Conservation (phyloP, 2,329 filamentous ascomycete species). For the Grosmannia serpens region DNA sequence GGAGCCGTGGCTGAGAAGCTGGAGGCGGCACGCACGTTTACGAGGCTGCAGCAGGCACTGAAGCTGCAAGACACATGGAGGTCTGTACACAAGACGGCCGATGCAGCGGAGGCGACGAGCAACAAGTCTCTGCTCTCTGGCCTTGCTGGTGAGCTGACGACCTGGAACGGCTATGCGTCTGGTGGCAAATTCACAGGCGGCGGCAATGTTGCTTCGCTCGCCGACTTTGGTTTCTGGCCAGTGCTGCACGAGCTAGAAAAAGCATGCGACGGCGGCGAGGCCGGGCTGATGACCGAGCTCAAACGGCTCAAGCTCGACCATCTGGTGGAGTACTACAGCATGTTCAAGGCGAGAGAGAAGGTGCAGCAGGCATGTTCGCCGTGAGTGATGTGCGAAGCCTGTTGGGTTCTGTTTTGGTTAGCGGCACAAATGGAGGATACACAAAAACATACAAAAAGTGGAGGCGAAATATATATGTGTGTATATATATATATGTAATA, state of each 20-base stretch:
- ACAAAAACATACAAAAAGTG: too few species aligned
- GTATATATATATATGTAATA: too few species aligned
- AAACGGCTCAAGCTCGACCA: slow-evolving; percentile 14
- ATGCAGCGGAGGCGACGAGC: not conserved
- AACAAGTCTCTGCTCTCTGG: slow-evolving; percentile 1
- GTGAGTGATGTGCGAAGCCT: not conserved
- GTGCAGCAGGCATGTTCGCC: not conserved
- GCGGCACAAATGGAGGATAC: too few species aligned
- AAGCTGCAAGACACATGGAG: slow-evolving; percentile 26
- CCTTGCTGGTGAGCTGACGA: slow-evolving; percentile 22
- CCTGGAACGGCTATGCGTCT: slow-evolving; percentile 28
- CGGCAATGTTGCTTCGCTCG: slow-evolving; percentile 23
- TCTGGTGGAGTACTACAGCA: slow-evolving; percentile 26
- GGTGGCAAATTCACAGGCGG: slow-evolving; percentile 34
- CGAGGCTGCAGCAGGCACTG: slow-evolving; percentile 30
- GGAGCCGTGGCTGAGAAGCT: slow-evolving; percentile 7
- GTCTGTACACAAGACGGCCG: not conserved
- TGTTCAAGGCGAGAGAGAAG: slow-evolving; percentile 1
- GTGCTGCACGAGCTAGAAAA: slow-evolving; percentile 35
- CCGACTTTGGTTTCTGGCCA: slow-evolving; percentile 48
- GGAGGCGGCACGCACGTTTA: slow-evolving; percentile 25
- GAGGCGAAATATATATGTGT: too few species aligned
- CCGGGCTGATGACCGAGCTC: slow-evolving; percentile 14
- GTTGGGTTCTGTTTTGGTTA: not conserved
- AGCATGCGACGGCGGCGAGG: slow-evolving; percentile 19